Evolutionary conservation across 768 basidiomycete genomes (phyloP).

Genomic region (Trametes punicea): DNA sequence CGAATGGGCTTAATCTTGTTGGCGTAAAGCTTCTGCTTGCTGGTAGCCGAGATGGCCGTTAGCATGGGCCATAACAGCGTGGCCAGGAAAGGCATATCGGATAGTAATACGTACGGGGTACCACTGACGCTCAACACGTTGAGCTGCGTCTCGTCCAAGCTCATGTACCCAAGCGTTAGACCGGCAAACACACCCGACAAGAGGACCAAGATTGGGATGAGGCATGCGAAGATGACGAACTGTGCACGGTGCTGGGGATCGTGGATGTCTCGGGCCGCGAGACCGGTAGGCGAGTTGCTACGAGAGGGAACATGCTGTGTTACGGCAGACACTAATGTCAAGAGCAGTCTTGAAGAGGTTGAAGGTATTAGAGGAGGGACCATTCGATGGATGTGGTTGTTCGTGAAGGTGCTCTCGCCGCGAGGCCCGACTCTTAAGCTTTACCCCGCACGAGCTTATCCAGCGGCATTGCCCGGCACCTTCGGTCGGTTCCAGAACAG

Average conservation of each 20-base stretch:
- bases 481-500: slow-evolving; percentile 1
- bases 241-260: slow-evolving; percentile 20
- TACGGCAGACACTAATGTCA: slow-evolving; percentile 25
- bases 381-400: slow-evolving; percentile 27
- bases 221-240: slow-evolving; percentile 44
- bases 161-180: slow-evolving; percentile 90
- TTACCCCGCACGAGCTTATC: slow-evolving; percentile 21
- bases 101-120: slow-evolving; percentile 54
- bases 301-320: slow-evolving; percentile 26
- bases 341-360: slow-evolving; percentile 26
- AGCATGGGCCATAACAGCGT: background rate
- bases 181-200: slow-evolving; percentile 88
- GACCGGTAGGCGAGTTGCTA: slow-evolving; percentile 8
- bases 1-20: slow-evolving; percentile 85
- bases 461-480: slow-evolving; percentile 4
- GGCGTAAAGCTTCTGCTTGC: slow-evolving; percentile 77
- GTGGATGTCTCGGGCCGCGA: slow-evolving; percentile 31
- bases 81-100: slow-evolving; percentile 4
- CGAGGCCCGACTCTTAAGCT: slow-evolving; percentile 2
- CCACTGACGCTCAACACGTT: slow-evolving; percentile 84
- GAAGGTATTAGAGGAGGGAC: slow-evolving; percentile 25
- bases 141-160: slow-evolving; percentile 88
- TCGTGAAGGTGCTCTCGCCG: slow-evolving; percentile 6
- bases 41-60: slow-evolving; percentile 28
- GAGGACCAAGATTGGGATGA: slow-evolving; percentile 83